Evolutionary conservation across 2,329 filamentous ascomycete species (phyloP).

Genomic region (Aspergillus nomiae): DNA sequence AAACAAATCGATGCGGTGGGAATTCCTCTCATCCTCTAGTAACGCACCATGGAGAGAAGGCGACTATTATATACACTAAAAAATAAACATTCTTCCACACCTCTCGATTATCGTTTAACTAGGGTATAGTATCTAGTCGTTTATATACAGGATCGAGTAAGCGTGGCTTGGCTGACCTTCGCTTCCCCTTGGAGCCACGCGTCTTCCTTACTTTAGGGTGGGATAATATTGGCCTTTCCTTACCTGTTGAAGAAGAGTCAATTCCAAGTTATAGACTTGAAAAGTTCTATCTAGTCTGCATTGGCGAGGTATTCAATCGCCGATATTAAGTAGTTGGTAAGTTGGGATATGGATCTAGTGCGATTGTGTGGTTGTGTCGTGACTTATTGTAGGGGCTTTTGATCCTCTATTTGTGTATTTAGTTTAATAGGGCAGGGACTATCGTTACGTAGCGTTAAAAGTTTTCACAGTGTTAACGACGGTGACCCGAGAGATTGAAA

Average conservation of each 20-base stretch:
- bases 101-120: neutral
- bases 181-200: conserved; percentile 5
- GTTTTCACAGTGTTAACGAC: conserved; percentile 16
- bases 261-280: conserved; percentile 9
- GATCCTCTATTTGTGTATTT: neutral
- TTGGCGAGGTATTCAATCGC: conserved; percentile 14
- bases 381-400: conserved; percentile 6
- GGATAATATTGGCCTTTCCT: conserved; percentile 4
- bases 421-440: conserved; percentile 5
- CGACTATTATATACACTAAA: neutral
- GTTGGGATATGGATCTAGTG: conserved; percentile 15
- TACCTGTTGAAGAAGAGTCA: conserved; percentile 2
- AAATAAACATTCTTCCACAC: neutral
- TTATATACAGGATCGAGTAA: neutral
- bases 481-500: conserved; percentile 22
- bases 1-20: no score
- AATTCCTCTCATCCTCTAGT: neutral
- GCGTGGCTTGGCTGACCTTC: conserved; percentile 2
- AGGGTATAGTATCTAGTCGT: neutral
- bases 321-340: conserved; percentile 19
- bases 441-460: conserved; percentile 18
- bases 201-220: conserved; percentile 12
- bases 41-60: neutral
- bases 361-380: conserved; percentile 16
- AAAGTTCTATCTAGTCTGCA: conserved; percentile 13